Evolutionary conservation across 2,329 filamentous ascomycete species (phyloP).

Genomic region (Penicillium occitanis): DNA sequence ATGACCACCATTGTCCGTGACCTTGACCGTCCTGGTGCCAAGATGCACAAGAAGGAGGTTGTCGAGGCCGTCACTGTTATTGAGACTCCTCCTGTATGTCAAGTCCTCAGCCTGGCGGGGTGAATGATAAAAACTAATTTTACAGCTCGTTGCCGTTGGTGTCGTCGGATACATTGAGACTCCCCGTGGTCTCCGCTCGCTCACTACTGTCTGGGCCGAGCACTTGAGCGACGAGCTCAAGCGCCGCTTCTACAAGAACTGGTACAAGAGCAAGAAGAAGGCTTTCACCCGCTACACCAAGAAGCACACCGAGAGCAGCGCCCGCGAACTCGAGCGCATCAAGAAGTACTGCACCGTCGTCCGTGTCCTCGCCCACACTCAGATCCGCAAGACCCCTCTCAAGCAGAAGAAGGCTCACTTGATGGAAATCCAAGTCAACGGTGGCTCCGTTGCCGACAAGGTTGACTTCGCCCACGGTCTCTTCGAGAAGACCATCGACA

Average conservation of each 20-base stretch:
- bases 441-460: conserved; percentile 93
- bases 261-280: conserved; percentile 99
- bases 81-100: conserved; percentile 92
- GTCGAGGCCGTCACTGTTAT: conserved; percentile 85
- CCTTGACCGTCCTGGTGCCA: conserved; percentile 97
- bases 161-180: conserved; percentile 99
- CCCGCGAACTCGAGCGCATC: conserved; percentile 98
- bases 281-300: conserved; percentile 99
- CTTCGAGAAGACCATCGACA: conserved; percentile 97
- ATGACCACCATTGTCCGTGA: conserved; percentile 99
- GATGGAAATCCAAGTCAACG: conserved; percentile 99
- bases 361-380: conserved; percentile 98
- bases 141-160: conserved; percentile 98
- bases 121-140: conserved; percentile 25
- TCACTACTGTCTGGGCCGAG: conserved; percentile 99
- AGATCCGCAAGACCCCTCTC: conserved; percentile 98
- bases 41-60: conserved; percentile 99
- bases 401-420: conserved; percentile 99
- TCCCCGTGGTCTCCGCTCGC: conserved; percentile 96
- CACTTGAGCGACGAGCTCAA: conserved; percentile 98
- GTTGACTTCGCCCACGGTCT: conserved; percentile 91
- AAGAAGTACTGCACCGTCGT: conserved; percentile 99
- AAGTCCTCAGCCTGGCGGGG: conserved; percentile 52
- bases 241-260: conserved; percentile 99
- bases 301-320: conserved; percentile 95